These are phyloP conservation scores for Crithidia bombi DNA, from an alignment of 208 protist genomes.

Conservation along the genomic window DNA sequence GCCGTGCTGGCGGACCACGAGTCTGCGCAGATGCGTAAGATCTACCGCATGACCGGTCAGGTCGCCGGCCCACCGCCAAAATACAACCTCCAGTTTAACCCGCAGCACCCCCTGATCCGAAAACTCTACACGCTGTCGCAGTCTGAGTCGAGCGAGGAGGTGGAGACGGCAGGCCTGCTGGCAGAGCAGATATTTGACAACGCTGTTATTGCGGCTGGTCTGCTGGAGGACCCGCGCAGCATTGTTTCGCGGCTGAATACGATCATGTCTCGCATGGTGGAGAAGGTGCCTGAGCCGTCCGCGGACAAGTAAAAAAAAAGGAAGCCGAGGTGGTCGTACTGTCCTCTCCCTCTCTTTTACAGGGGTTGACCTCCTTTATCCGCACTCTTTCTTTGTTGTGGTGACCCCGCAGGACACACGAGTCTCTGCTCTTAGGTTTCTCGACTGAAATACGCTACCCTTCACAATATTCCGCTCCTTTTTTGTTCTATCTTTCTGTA, in stretches of 20 bases:
- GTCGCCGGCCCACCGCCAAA: constrained; percentile 82
- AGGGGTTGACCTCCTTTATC: background rate
- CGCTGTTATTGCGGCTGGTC: constrained; percentile 89
- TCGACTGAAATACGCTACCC: no score
- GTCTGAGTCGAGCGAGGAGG: constrained; percentile 66
- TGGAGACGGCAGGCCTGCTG: constrained; percentile 86
- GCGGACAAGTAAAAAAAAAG: constrained; percentile 69
- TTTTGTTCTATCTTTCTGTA: no score
- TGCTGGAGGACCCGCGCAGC: constrained; percentile 92
- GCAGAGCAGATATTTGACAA: constrained; percentile 95
- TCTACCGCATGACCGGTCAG: constrained; percentile 91
- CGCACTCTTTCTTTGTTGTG: no score
- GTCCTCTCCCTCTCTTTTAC: background rate
- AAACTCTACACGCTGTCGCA: constrained; percentile 92
- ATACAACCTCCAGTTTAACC: constrained; percentile 94
- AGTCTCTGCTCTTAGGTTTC: no score
- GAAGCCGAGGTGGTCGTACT: background rate
- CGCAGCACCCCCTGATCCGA: constrained; percentile 89
- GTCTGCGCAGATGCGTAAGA: constrained; percentile 91
- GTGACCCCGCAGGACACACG: no score
- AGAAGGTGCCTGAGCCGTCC: constrained; percentile 83
- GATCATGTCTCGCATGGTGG: constrained; percentile 93
- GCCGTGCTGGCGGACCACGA: constrained; percentile 92
- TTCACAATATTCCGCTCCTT: no score
- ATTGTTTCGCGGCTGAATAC: constrained; percentile 91